Base-by-base conservation (phyloP, 169 alveolate species). In the Eimeria sp. region DNA sequence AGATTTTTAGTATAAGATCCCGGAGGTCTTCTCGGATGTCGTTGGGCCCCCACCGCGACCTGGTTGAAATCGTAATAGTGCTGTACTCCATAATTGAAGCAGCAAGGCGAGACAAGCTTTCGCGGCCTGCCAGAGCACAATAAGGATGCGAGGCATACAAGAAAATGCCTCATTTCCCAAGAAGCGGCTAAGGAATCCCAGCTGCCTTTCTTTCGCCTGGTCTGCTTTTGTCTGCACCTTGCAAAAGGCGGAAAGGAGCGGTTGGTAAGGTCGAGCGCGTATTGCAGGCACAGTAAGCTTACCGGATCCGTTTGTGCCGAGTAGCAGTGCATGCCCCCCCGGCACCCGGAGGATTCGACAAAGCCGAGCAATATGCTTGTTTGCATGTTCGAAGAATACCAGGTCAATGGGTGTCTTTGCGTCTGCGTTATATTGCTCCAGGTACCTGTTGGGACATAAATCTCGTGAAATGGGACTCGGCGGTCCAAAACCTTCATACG, bases 221-320 rank as follows among this genome's bases (percentile, higher is more conserved):
- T 11, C 5, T 80, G 89, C 43, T 7, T 11, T 47, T 80, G 2
- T 18, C 67, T 49, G n/a, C 89, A 49, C 70, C 70, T 25, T 5
- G 30, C 20, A 45, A 25, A 47, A 25, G 25, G 47, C 45, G 83
- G 14, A 73, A 73, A 54, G 13, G 22, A 34, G 13, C 40, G 16
- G 40, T 40, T 73, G 54, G 83, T 14, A 73, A 4, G 30, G 16
- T 73, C 13, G 40, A 34, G 57, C 83, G 34, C 30, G 6, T 20
- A 3, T 47, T 0, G 16, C 45, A 43, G 61, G 45, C n/a, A 9
- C 61, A 18, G n/a, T 34, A 54, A 58, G 97, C 90, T 99, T 92
- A 13, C 99, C 99, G 25, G 99, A 98, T 20, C 99, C 99, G 34
- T 99, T 99, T n/a, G 98, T 99, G n/a, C 99, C 99, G 34, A 99